These are phyloP conservation scores for Curvularia sp. DNA, from an alignment of 2,329 filamentous ascomycete genomes.

Conservation along the genomic window DNA sequence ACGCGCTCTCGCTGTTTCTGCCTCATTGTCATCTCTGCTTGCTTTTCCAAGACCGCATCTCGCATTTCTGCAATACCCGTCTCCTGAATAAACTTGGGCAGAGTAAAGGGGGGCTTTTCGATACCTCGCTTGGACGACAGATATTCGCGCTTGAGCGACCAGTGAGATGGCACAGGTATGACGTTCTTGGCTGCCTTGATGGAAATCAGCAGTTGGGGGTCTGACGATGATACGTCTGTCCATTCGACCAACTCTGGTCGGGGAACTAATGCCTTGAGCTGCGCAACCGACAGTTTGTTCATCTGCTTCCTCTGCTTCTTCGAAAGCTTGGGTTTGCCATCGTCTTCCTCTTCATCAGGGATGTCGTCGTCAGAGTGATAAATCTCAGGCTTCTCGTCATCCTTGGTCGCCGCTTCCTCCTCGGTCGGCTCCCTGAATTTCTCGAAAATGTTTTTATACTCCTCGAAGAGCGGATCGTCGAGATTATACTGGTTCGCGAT, in stretches of 20 bases:
- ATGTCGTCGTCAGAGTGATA: slow-evolving; percentile 85
- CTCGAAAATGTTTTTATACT: slow-evolving; percentile 82
- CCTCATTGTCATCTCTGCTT: slow-evolving; percentile 88
- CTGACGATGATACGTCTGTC: slow-evolving; percentile 91
- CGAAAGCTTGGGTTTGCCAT: slow-evolving; percentile 73
- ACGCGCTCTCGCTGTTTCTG: slow-evolving; percentile 96
- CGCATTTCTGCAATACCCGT: slow-evolving; percentile 98
- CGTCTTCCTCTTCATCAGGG: slow-evolving; percentile 82
- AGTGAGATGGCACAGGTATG: slow-evolving; percentile 91
- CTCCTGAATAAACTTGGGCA: slow-evolving; percentile 96
- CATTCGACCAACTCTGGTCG: slow-evolving; percentile 97
- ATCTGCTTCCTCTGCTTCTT: slow-evolving; percentile 94
- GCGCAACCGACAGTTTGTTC: slow-evolving; percentile 91
- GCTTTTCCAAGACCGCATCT: slow-evolving; percentile 93
- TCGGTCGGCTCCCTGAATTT: slow-evolving; percentile 69
- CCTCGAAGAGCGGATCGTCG: slow-evolving; percentile 79
- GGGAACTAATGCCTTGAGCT: slow-evolving; percentile 88
- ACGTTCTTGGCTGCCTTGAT: slow-evolving; percentile 96
- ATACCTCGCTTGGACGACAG: slow-evolving; percentile 96
- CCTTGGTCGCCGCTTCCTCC: slow-evolving; percentile 63
- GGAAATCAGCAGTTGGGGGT: slow-evolving; percentile 87
- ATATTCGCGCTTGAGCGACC: slow-evolving; percentile 96
- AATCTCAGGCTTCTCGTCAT: slow-evolving; percentile 78
- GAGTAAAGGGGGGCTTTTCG: slow-evolving; percentile 89
- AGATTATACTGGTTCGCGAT: slow-evolving; percentile 62